Base-by-base conservation (phyloP, 495 filamentous ascomycete species). In the Friedmanniomyces simplex region DNA sequence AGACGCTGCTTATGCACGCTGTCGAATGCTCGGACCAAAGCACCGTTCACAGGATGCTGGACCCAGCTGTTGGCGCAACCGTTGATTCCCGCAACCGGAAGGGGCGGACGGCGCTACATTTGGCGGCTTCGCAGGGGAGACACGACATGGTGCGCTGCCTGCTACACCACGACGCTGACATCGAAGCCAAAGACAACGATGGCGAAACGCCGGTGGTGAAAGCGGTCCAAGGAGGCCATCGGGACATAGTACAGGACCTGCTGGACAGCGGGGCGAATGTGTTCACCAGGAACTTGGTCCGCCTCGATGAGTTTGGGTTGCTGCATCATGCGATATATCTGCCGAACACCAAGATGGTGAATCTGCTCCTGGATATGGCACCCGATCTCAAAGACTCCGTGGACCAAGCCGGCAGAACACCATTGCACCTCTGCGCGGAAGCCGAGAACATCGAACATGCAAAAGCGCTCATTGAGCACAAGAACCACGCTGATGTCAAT, bases 1-100 rank as follows among this genome's bases (percentile, higher is more conserved):
- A 60, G 49, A 60, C 58, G 11, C 28, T 52, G 25, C 45, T 60
- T 10, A 49, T 60, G 14, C 36, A 55, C 34, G 58, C 52, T 2
- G 52, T 60, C 1, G 51, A 54, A 26, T 22, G 30, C 21, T 24
- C n/a, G 20, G 52, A 60, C 28, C n/a, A 36, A 21, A 50, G 14
- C 8, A 50, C 32, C 28, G 50, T 60, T 7, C 43, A 54, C 22
- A 60, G 49, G 43, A 25, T 54, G 20, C 52, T 54, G 11, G 58
- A 55, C 16, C 50, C 58, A 12, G 13, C 37, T 5, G 48, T 46
- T 22, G 58, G 58, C 4, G 58, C 58, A 4, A 50, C 49, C 16
- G 52, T 60, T 20, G 47, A 60, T 26, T 18, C 20, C 18, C 21
- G 30, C 12, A 52, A 50, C 26, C 28, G 25, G 1, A 28, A 34